These are phyloP conservation scores for Sanghuangporus sanghuang DNA, from an alignment of 1,284 basidiomycete species.

Conservation along the genomic window DNA sequence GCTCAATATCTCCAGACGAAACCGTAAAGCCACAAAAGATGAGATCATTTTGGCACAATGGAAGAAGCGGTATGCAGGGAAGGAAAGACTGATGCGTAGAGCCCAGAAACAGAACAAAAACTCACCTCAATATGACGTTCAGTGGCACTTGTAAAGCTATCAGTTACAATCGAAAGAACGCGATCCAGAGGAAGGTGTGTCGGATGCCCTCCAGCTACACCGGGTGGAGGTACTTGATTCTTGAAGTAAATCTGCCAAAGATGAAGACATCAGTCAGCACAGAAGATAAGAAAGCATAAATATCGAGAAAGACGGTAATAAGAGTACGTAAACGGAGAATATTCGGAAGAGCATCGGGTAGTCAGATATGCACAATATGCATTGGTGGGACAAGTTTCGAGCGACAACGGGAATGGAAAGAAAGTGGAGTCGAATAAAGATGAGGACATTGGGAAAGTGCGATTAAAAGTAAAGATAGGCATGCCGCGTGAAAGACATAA, in stretches of 20 bases:
- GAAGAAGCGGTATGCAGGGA: background rate
- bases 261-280: slow-evolving; percentile 6
- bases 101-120: background rate
- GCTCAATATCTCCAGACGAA: background rate
- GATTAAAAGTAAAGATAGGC: background rate
- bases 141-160: slow-evolving; percentile 90
- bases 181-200: slow-evolving; percentile 74
- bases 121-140: slow-evolving; percentile 92
- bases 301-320: background rate
- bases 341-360: slow-evolving; percentile 8
- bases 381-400: background rate
- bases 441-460: background rate
- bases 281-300: background rate
- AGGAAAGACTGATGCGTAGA: background rate
- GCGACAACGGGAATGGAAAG: background rate
- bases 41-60: background rate
- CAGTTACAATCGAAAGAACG: slow-evolving; percentile 83
- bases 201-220: slow-evolving; percentile 55
- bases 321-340: background rate
- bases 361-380: background rate
- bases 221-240: slow-evolving; percentile 74
- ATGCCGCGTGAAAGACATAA: background rate
- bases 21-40: background rate
- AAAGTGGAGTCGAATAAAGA: background rate
- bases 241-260: slow-evolving; percentile 86